phyloP scores from a whole-genome alignment of 169 alveolate genomes.

The Plasmodium coatneyi region DNA sequence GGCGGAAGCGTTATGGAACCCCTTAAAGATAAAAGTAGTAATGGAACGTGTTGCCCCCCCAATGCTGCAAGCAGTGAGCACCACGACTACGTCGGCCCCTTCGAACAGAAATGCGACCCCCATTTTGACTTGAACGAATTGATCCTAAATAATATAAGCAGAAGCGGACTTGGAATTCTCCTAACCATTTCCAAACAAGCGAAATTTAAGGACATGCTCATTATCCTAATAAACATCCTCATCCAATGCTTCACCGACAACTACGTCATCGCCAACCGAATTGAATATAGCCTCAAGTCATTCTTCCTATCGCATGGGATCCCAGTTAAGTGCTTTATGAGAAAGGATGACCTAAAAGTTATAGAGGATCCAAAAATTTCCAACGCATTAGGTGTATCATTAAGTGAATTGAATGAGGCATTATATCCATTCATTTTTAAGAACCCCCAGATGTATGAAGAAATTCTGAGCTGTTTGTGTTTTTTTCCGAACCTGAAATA shows the following conservation, averaged over 20 bases:
- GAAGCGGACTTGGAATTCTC: slow-evolving; percentile 66
- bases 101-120: not conserved
- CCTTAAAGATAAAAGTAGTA: not conserved
- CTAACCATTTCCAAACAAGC: slow-evolving; percentile 71
- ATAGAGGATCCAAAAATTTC: slow-evolving; percentile 25
- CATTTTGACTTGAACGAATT: slow-evolving; percentile 52
- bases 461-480: slow-evolving; percentile 39
- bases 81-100: not conserved
- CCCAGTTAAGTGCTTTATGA: slow-evolving; percentile 57
- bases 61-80: not conserved
- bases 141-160: slow-evolving; percentile 56
- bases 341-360: slow-evolving; percentile 46
- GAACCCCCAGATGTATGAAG: slow-evolving; percentile 76
- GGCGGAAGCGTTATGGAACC: not conserved
- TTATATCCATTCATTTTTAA: slow-evolving; percentile 69
- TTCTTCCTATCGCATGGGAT: slow-evolving; percentile 51
- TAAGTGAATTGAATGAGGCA: slow-evolving; percentile 62
- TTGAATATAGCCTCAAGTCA: slow-evolving; percentile 34
- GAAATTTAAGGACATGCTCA: slow-evolving; percentile 74
- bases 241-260: slow-evolving; percentile 75
- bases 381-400: slow-evolving; percentile 71
- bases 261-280: slow-evolving; percentile 58
- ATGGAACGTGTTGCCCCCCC: not conserved
- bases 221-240: slow-evolving; percentile 51
- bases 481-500: slow-evolving; percentile 71